These are phyloP conservation scores for Trichoderma hamatum DNA, from an alignment of 2,329 filamentous ascomycete genomes.

Conservation along the genomic window DNA sequence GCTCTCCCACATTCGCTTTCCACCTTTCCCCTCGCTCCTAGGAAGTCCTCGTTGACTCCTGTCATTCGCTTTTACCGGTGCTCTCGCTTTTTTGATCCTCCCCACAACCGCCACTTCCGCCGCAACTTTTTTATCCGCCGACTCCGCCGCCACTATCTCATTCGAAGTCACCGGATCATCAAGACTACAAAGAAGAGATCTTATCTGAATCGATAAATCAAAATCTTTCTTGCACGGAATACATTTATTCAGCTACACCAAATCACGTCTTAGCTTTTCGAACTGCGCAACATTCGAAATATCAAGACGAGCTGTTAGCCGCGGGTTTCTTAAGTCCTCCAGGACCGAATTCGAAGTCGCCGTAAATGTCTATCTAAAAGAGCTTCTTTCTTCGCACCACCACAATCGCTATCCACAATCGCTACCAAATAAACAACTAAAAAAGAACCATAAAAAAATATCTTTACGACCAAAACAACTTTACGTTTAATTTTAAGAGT, in stretches of 20 bases:
- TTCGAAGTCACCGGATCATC: conserved; percentile 7
- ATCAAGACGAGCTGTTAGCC: neutral
- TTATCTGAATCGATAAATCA: neutral
- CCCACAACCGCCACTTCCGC: conserved; percentile 36
- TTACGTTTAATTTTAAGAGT: conserved; percentile 10
- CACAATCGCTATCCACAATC: conserved; percentile 40
- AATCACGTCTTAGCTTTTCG: conserved; percentile 3
- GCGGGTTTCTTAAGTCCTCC: neutral
- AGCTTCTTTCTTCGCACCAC: conserved; percentile 33
- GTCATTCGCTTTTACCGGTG: conserved; percentile 68
- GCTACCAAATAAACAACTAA: conserved; percentile 34
- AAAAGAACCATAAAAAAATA: conserved; percentile 26
- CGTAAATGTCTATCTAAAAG: conserved; percentile 28
- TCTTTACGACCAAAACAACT: conserved; percentile 29
- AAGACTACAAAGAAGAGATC: conserved; percentile 2
- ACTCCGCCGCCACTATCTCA: conserved; percentile 14
- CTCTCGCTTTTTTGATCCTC: conserved; percentile 56
- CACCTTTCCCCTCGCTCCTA: conserved; percentile 48
- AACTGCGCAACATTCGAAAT: conserved; percentile 10
- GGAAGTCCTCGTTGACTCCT: conserved; percentile 76
- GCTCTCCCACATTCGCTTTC: conserved; percentile 49
- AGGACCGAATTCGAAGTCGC: conserved; percentile 17
- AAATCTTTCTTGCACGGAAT: conserved; percentile 8
- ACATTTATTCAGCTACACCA: neutral
- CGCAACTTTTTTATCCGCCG: conserved; percentile 19